A percentile compares a stretch with the other conserved stretches of the same genome.
These are phyloP conservation scores for Cladosporium sp. DNA, from an alignment of 2,329 filamentous ascomycete species.

Conservation along the genomic window DNA sequence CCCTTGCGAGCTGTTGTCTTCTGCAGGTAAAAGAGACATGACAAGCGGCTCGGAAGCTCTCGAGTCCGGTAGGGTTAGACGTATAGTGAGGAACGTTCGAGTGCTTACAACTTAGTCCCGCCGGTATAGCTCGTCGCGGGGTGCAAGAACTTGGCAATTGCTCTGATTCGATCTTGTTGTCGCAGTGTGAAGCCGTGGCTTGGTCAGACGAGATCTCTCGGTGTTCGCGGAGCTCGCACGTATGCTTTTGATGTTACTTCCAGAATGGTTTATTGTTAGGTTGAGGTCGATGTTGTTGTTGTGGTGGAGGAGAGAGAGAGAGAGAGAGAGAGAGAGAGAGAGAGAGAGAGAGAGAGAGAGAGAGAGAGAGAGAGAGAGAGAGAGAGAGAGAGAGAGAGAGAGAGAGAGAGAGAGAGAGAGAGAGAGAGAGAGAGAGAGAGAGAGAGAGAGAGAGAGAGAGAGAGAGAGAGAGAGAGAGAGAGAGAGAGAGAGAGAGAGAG, in stretches of 20 bases:
- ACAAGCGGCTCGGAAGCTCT: background rate
- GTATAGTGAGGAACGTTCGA: background rate
- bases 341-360: background rate
- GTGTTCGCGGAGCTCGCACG: background rate
- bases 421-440: no score
- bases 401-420: background rate
- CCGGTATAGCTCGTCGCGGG: background rate
- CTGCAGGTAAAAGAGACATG: background rate
- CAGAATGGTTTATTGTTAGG: no score
- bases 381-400: background rate
- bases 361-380: background rate
- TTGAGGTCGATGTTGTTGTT: no score
- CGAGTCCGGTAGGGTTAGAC: no score
- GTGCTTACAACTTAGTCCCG: background rate
- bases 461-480: background rate
- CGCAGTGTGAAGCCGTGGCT: background rate
- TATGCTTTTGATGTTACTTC: background rate
- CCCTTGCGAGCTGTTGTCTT: background rate
- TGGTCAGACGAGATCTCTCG: background rate
- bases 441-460: background rate
- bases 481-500: background rate
- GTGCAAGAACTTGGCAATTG: background rate
- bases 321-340: background rate
- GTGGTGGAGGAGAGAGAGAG: background rate
- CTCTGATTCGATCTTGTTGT: background rate